Conservation (phyloP, 352 stramenopile genomes). For the Phytophthora hybrid region DNA sequence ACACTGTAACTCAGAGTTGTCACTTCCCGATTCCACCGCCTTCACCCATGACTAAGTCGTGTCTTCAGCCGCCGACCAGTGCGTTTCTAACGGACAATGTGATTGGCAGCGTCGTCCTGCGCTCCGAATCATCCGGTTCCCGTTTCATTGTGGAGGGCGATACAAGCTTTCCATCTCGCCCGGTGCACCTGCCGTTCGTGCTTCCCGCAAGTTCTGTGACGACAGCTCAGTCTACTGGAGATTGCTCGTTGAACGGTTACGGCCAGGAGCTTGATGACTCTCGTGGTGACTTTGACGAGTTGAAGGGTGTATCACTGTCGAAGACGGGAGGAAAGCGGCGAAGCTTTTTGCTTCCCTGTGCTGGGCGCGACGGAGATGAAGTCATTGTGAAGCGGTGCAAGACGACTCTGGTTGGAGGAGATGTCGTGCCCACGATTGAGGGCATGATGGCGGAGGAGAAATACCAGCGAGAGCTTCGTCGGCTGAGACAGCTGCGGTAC, state of each 20-base stretch:
- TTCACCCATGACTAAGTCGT: constrained; percentile 1
- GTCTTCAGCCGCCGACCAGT: constrained; percentile 1
- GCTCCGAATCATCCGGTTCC: background rate
- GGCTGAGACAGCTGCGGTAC: background rate
- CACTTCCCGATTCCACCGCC: background rate
- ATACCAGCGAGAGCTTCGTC: background rate
- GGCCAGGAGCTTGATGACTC: background rate
- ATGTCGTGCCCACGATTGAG: background rate
- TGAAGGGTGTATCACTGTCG: background rate
- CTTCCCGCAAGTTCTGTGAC: background rate
- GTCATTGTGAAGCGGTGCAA: background rate
- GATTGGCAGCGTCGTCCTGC: constrained; percentile 5
- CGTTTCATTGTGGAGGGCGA: background rate
- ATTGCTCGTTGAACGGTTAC: background rate
- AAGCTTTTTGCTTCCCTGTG: background rate
- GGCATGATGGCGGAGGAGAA: background rate
- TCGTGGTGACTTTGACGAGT: background rate
- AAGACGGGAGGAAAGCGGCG: background rate
- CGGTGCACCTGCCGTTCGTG: background rate
- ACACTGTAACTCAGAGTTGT: background rate
- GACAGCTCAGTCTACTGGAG: background rate
- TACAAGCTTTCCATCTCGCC: background rate
- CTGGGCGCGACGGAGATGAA: background rate
- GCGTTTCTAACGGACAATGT: constrained; percentile 2
- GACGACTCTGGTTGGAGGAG: background rate